Evolutionary conservation across 345 rosid species (phyloP).

Genomic region (Salix caprea): DNA sequence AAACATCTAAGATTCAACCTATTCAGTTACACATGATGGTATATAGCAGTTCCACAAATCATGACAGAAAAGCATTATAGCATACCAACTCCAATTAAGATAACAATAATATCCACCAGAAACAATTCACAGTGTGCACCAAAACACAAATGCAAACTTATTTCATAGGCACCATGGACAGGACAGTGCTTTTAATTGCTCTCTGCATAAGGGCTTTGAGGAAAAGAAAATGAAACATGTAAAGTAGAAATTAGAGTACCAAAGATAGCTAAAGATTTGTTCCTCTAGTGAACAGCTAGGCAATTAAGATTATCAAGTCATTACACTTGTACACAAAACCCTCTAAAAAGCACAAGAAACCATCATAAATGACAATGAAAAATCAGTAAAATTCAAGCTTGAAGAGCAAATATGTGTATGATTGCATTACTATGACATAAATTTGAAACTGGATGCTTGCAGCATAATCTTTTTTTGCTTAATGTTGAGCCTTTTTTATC

Average conservation of each 20-base stretch:
- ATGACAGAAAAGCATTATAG: neutral
- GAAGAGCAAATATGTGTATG: neutral
- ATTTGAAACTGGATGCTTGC: neutral
- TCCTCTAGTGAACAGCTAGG: neutral
- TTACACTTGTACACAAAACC: neutral
- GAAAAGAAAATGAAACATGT: neutral
- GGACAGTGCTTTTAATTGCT: neutral
- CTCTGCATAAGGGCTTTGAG: neutral
- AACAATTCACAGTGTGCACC: neutral
- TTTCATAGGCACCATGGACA: neutral
- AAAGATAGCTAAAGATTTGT: neutral
- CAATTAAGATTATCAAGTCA: neutral
- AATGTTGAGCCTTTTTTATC: neutral
- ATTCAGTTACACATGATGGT: neutral
- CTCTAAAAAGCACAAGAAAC: neutral
- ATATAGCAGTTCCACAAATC: neutral
- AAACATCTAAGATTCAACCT: neutral
- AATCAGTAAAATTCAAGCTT: neutral
- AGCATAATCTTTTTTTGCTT: neutral
- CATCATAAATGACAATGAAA: neutral
- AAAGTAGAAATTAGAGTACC: neutral
- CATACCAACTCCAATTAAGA: neutral
- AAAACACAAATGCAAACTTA: neutral
- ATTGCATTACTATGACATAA: neutral
- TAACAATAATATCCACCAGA: neutral